A percentile compares a stretch with the other conserved stretches of the same genome.
phyloP scores from a whole-genome alignment of 1,284 basidiomycete species.

The Pseudozyma hubeiensis region DNA sequence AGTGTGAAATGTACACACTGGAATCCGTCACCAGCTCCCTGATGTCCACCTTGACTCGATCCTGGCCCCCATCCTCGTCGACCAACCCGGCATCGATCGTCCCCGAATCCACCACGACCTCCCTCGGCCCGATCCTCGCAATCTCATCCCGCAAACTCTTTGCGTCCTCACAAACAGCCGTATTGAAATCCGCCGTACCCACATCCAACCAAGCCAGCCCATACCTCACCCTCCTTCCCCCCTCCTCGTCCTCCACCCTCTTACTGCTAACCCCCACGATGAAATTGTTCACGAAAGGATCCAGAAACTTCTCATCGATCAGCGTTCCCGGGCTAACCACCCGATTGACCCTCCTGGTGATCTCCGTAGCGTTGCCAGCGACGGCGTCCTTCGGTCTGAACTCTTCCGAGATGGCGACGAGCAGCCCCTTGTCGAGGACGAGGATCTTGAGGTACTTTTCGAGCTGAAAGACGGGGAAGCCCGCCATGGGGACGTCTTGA shows the following conservation, averaged over 20 bases:
- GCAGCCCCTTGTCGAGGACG: slow-evolving; percentile 58
- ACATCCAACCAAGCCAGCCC: slow-evolving; percentile 67
- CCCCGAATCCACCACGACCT: slow-evolving; percentile 53
- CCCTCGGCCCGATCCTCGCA: slow-evolving; percentile 57
- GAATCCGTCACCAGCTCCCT: slow-evolving; percentile 33
- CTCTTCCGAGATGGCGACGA: slow-evolving; percentile 67
- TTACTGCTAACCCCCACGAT: slow-evolving; percentile 48
- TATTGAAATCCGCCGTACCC: slow-evolving; percentile 65
- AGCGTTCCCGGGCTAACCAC: slow-evolving; percentile 65
- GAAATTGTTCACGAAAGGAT: slow-evolving; percentile 65
- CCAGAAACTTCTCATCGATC: slow-evolving; percentile 66
- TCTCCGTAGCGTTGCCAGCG: slow-evolving; percentile 29
- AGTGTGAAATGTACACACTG: slow-evolving; percentile 40
- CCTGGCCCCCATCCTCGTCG: not conserved
- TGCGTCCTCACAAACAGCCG: slow-evolving; percentile 49
- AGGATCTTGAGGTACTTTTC: slow-evolving; percentile 67
- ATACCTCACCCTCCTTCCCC: slow-evolving; percentile 11
- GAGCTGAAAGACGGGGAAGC: slow-evolving; percentile 64
- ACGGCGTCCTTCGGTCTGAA: slow-evolving; percentile 24
- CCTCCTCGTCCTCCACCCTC: not conserved
- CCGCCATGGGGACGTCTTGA: slow-evolving; percentile 63
- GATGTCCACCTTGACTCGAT: slow-evolving; percentile 12
- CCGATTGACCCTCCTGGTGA: slow-evolving; percentile 56
- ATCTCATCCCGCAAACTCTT: slow-evolving; percentile 61
- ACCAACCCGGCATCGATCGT: slow-evolving; percentile 9